Conservation (phyloP, 2,329 filamentous ascomycete species). For the Aspergillus luchuensis region DNA sequence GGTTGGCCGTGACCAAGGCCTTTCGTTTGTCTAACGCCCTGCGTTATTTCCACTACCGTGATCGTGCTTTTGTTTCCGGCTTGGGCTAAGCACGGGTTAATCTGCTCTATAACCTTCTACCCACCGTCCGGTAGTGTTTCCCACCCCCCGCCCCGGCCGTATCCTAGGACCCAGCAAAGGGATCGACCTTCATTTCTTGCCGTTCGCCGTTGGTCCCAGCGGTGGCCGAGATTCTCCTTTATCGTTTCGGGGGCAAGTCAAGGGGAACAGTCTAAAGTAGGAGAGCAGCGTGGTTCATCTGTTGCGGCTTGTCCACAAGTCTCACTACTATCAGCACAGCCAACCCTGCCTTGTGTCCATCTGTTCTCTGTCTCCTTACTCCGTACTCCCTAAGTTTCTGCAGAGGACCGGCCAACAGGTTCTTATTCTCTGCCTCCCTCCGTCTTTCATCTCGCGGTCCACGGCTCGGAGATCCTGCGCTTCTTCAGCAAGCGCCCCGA, state of each 20-base stretch:
- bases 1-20: conserved; percentile 20
- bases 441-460: conserved; percentile 26
- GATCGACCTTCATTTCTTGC: conserved; percentile 24
- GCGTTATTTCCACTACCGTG: conserved; percentile 34
- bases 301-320: conserved; percentile 11
- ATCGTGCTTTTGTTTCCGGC: conserved; percentile 23
- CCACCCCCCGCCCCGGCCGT: conserved; percentile 15
- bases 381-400: conserved; percentile 3
- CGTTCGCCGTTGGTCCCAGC: conserved; percentile 19
- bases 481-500: conserved; percentile 33
- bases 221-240: conserved; percentile 21
- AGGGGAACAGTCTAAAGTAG: conserved; percentile 11
- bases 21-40: conserved; percentile 17
- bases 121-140: conserved; percentile 20
- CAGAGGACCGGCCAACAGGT: conserved; percentile 19
- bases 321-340: not conserved
- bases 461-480: conserved; percentile 26
- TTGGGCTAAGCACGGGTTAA: conserved; percentile 28
- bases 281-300: conserved; percentile 12
- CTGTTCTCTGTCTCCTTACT: conserved; percentile 6
- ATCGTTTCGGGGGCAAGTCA: conserved; percentile 13
- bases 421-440: conserved; percentile 17
- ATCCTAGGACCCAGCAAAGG: conserved; percentile 21
- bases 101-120: conserved; percentile 24
- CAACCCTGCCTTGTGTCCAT: not conserved